Percentiles rank a stretch among this genome's conserved stretches.
These are phyloP conservation scores for Xylaria sp. DNA, from an alignment of 2,329 filamentous ascomycete species.

Conservation along the genomic window DNA sequence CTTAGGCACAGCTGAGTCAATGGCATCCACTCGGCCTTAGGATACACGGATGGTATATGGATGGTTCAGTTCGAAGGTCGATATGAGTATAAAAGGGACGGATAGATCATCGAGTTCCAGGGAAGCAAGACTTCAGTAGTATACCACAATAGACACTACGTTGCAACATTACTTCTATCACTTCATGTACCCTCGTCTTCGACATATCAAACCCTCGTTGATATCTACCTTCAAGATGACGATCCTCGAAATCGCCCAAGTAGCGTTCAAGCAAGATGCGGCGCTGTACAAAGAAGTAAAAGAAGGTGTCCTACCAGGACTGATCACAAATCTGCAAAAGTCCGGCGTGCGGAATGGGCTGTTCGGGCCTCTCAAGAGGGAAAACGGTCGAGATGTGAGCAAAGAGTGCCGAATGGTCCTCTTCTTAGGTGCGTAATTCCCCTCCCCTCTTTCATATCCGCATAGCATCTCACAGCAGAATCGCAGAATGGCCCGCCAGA, in stretches of 20 bases:
- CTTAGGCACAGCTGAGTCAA: neutral
- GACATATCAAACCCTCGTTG: neutral
- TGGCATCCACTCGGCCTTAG: neutral
- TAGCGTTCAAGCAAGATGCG: conserved; percentile 19
- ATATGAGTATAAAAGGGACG: neutral
- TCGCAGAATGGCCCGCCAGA: conserved; percentile 19
- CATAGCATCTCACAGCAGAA: neutral
- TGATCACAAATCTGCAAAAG: neutral
- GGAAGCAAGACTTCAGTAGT: neutral
- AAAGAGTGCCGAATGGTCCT: conserved; percentile 21
- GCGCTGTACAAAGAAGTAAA: conserved; percentile 14
- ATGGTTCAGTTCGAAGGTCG: neutral
- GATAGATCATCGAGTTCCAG: neutral
- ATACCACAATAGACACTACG: neutral
- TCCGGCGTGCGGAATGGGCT: conserved; percentile 2
- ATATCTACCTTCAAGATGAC: conserved; percentile 22
- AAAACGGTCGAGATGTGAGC: conserved; percentile 24
- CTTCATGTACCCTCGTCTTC: neutral
- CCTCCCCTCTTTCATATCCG: neutral
- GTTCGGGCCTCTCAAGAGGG: conserved; percentile 23
- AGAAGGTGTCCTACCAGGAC: neutral
- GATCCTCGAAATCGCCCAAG: conserved; percentile 28
- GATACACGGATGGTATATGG: neutral
- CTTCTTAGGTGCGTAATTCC: conserved; percentile 12
- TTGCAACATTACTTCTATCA: neutral